Evolutionary conservation across 305 asterid species (phyloP).

Genomic region (Ruellia speciosa): DNA sequence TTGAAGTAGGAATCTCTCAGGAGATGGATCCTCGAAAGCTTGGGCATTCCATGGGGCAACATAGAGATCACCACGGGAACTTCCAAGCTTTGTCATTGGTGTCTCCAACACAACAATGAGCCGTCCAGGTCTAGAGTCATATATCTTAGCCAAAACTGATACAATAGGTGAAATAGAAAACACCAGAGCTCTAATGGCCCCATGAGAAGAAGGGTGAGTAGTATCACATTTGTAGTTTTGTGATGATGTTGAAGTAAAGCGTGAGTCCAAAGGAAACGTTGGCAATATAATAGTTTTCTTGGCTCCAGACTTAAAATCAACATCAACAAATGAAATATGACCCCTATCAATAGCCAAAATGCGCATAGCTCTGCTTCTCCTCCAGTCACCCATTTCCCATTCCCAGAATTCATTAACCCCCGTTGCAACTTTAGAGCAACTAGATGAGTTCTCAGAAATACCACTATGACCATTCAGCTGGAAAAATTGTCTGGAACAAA

Average conservation of each 20-base stretch:
- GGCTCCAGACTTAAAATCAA: conserved; percentile 49
- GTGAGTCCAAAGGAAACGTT: conserved; percentile 78
- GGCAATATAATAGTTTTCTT: conserved; percentile 69
- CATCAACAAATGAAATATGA: conserved; percentile 60
- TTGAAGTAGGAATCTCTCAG: conserved; percentile 65
- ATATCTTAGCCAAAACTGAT: conserved; percentile 69
- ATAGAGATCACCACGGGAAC: conserved; percentile 61
- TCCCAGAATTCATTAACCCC: conserved; percentile 72
- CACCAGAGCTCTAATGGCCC: conserved; percentile 56
- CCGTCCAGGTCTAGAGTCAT: conserved; percentile 54
- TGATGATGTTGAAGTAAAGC: conserved; percentile 39
- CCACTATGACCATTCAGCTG: conserved; percentile 56
- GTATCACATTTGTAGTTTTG: conserved; percentile 31
- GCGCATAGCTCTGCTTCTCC: conserved; percentile 72
- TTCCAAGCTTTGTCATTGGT: conserved; percentile 41
- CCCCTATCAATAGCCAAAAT: conserved; percentile 79
- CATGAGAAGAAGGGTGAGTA: conserved; percentile 31
- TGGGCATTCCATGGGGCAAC: conserved; percentile 62
- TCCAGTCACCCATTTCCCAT: conserved; percentile 97
- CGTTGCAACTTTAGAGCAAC: conserved; percentile 30
- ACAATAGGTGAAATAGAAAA: conserved; percentile 63
- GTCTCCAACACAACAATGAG: conserved; percentile 55
- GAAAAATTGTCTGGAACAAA: conserved; percentile 33
- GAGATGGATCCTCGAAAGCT: conserved; percentile 81
- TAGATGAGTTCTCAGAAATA: conserved; percentile 25